These are phyloP conservation scores for Mycena citricolor DNA, from an alignment of 1,284 basidiomycete genomes.

Conservation along the genomic window DNA sequence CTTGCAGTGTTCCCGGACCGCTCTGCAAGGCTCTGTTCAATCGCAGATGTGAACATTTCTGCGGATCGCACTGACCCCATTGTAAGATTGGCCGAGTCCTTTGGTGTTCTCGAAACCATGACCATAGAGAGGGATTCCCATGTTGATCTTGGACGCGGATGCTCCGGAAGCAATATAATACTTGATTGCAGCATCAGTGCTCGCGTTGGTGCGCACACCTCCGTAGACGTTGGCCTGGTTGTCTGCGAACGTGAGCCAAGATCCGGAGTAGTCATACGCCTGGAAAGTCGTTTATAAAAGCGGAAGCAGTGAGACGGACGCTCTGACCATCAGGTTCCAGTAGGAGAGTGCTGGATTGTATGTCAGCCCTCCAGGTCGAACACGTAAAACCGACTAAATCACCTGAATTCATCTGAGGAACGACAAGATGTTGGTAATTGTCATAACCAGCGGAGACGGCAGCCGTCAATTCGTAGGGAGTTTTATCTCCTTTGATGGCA, in stretches of 20 bases:
- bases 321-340: conserved; percentile 91
- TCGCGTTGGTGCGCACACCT: conserved; percentile 57
- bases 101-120: conserved; percentile 79
- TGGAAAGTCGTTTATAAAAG: conserved; percentile 29
- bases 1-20: conserved; percentile 71
- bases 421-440: conserved; percentile 65
- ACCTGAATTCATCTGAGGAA: conserved; percentile 59
- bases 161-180: conserved; percentile 72
- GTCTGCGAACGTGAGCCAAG: conserved; percentile 64
- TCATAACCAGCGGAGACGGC: conserved; percentile 64
- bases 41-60: background rate
- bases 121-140: conserved; percentile 89
- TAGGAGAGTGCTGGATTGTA: conserved; percentile 65
- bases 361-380: background rate
- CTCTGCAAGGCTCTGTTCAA: conserved; percentile 41
- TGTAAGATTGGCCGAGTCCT: conserved; percentile 76
- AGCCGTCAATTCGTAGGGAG: conserved; percentile 59
- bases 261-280: conserved; percentile 79
- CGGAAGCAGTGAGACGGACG: background rate
- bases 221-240: conserved; percentile 86
- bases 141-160: conserved; percentile 68
- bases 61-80: conserved; percentile 49
- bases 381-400: background rate
- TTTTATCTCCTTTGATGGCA: conserved; percentile 54
- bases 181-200: conserved; percentile 70